Evolutionary conservation across 305 asterid genomes (phyloP), one percentile per base, ranked within the genome.

Genomic region (Solanum chacoense): DNA sequence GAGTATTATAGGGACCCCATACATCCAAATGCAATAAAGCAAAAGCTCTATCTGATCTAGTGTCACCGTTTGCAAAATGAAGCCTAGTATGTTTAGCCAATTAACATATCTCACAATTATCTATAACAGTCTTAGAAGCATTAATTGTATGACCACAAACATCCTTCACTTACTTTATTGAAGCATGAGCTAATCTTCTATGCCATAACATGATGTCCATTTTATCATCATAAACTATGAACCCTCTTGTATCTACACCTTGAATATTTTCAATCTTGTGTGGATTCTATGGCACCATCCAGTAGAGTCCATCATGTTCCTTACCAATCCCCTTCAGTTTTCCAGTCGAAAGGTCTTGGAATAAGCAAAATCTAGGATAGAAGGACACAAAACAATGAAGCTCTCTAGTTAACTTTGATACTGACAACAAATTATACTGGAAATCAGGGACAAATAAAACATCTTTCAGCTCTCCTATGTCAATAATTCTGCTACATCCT

Each of bases 291-390:
- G 24, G 24, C 67, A 55, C 67, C 67, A 55, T 55, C 24, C 0
- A 55, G 4, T 55, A 55, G 7, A 55, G 4, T 7, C 24, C 11
- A 55, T 55, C 67, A 55, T 18, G 11, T 3, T 55, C 67, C 24
- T 55, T 55, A 55, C 67, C 4, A 55, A 55, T 7, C 67, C 67
- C 1, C 11, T 55, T 55, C 1, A 7, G 24, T 11, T 55, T 7
- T 11, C 67, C 24, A 55, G 0, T 55, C 4, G 2, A 55, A 55
- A 55, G 0, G 24, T 18, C 24, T 4, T 3, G 11, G 4, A 55
- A 55, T 3, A 55, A 55, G 4, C 0, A 55, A 55, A 55, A 55
- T 55, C 24, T 0, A 18, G 2, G 24, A 55, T 55, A 55, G 67
- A 55, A 55, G 67, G 67, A 18, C 67, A 55, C 2, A 55, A 18